Conservation (phyloP, 2,329 filamentous ascomycete genomes). For the Acrodontium crateriforme region DNA sequence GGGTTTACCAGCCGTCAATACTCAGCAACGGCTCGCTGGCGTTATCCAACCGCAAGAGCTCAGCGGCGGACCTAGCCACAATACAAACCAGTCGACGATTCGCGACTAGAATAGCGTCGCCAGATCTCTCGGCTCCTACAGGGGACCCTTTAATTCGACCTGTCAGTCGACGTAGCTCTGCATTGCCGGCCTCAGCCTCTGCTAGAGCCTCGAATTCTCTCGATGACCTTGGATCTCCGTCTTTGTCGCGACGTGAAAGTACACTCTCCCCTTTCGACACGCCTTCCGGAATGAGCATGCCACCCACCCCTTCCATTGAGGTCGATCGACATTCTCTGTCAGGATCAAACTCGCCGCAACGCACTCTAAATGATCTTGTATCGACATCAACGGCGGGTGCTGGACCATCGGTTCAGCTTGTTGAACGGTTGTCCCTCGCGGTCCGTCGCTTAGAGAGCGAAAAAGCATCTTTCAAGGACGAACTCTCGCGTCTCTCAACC, state of each 20-base stretch:
- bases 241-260: slow-evolving; percentile 33
- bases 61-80: slow-evolving; percentile 16
- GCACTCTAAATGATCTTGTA: slow-evolving; percentile 46
- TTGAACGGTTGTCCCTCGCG: slow-evolving; percentile 89
- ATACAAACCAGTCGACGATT: slow-evolving; percentile 21
- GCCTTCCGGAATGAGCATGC: slow-evolving; percentile 6
- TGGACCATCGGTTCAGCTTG: slow-evolving; percentile 84
- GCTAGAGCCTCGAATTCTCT: slow-evolving; percentile 7
- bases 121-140: slow-evolving; percentile 13
- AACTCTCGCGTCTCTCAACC: slow-evolving; percentile 62
- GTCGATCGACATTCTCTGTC: slow-evolving; percentile 39
- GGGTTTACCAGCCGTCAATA: slow-evolving; percentile 5
- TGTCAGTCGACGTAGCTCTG: slow-evolving; percentile 19
- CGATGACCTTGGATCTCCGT: slow-evolving; percentile 14
- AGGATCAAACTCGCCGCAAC: slow-evolving; percentile 40
- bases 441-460: slow-evolving; percentile 85
- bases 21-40: background rate
- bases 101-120: slow-evolving; percentile 14
- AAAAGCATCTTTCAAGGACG: slow-evolving; percentile 77
- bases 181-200: slow-evolving; percentile 10
- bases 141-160: slow-evolving; percentile 14
- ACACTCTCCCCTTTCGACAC: slow-evolving; percentile 23
- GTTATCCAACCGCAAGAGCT: slow-evolving; percentile 26
- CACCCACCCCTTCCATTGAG: slow-evolving; percentile 34
- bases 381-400: slow-evolving; percentile 61